Percentiles rank a stretch among this genome's conserved stretches.
Conservation (phyloP, 352 stramenopile genomes). For the Blastocystis sp. region DNA sequence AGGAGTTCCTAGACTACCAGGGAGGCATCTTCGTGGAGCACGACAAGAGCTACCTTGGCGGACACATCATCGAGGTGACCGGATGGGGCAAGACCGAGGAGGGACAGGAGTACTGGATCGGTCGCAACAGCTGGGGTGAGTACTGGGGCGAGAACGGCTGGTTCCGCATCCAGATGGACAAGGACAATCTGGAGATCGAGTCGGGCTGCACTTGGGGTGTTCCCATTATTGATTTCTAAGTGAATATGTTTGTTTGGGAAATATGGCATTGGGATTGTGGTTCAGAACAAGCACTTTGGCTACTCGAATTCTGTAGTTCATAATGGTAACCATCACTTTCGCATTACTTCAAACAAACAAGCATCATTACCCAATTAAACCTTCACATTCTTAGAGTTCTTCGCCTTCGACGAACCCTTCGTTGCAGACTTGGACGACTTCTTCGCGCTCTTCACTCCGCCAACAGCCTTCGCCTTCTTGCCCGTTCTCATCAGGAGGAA, state of each 20-base stretch:
- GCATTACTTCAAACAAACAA: too few species aligned
- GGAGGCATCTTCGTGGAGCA: constrained; percentile 74
- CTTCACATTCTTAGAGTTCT: constrained; percentile 6
- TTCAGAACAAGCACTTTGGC: too few species aligned
- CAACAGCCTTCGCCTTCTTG: background rate
- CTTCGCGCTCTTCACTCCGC: background rate
- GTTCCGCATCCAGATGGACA: constrained; percentile 78
- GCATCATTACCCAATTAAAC: constrained; percentile 28
- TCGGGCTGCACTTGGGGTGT: constrained; percentile 70
- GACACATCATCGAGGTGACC: constrained; percentile 76
- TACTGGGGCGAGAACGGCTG: constrained; percentile 82
- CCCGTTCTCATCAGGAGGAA: background rate
- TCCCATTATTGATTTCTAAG: constrained; percentile 63
- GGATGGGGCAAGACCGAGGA: constrained; percentile 75
- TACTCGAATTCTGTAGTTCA: too few species aligned
- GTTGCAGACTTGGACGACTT: background rate
- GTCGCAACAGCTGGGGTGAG: constrained; percentile 77
- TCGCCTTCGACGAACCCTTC: background rate
- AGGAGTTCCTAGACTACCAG: constrained; percentile 71
- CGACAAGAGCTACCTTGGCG: constrained; percentile 70
- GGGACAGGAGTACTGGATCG: constrained; percentile 79
- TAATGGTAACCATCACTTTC: too few species aligned
- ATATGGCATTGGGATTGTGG: too few species aligned
- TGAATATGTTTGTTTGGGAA: constrained; percentile 16
- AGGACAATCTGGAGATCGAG: constrained; percentile 78